Percentiles rank a stretch among this genome's conserved stretches.
These are phyloP conservation scores for Rhododendron molle DNA, from an alignment of 148 eudicot species.

Conservation along the genomic window DNA sequence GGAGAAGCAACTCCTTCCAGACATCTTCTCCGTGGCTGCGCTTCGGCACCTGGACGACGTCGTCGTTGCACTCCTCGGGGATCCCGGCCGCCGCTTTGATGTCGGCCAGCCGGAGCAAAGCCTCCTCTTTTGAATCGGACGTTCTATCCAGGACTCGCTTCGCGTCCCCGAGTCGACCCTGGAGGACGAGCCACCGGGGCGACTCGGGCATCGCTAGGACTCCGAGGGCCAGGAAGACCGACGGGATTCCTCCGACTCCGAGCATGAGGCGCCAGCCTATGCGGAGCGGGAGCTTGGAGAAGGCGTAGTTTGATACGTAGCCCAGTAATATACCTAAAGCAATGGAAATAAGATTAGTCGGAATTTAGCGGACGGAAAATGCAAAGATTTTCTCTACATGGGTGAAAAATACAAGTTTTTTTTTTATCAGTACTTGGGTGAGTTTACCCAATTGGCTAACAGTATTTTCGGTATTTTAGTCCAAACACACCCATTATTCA, in stretches of 20 bases:
- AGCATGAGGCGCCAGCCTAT: conserved; percentile 45
- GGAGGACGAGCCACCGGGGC: conserved; percentile 43
- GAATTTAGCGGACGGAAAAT: too few species aligned
- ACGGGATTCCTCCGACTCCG: conserved; percentile 27
- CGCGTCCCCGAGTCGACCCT: conserved; percentile 44
- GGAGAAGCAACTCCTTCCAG: conserved; percentile 38
- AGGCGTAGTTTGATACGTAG: conserved; percentile 20
- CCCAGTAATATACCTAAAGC: background rate
- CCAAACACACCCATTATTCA: too few species aligned
- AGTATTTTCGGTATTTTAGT: too few species aligned
- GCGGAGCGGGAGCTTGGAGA: conserved; percentile 26
- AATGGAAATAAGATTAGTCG: background rate
- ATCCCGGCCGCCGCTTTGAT: conserved; percentile 51
- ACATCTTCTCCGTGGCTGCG: conserved; percentile 28
- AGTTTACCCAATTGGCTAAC: too few species aligned
- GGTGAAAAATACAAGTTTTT: too few species aligned
- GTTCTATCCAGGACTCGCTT: conserved; percentile 36
- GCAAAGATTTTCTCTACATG: too few species aligned
- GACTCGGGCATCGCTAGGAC: conserved; percentile 44
- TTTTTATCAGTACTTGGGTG: too few species aligned
- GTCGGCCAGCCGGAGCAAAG: conserved; percentile 29
- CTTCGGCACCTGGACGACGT: conserved; percentile 20
- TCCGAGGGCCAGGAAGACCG: conserved; percentile 26
- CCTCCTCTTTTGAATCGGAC: conserved; percentile 37
- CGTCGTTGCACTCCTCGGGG: conserved; percentile 32